Evolutionary conservation across 345 rosid species (phyloP), one percentile per base, ranked within the genome.

Genomic region (Rhodamnia argentea): DNA sequence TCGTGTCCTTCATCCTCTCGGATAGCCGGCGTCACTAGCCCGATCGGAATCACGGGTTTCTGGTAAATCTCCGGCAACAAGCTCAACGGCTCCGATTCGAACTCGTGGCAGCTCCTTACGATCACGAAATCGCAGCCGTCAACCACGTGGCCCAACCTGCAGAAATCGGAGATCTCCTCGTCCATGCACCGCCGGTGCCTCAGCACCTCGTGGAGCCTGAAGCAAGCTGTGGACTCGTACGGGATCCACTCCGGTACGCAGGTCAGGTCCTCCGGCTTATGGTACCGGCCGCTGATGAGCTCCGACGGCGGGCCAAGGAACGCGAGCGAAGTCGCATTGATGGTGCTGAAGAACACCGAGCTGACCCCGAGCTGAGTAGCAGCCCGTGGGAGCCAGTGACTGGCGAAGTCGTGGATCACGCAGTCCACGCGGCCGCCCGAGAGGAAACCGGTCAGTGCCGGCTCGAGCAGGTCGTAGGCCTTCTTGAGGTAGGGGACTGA

Each of bases 381-480:
- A 7, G 87, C 51, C 1, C 86, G 64, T 7, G 93, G 92, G 11
- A 92, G 84, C 92, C 93, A 92, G 82, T 91, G 85, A 54, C 92
- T 37, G 14, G 88, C 84, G 53, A 90, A 89, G 86, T 91, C 91
- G 9, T 76, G 89, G 10, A 92, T 55, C 50, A 91, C 18, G 91
- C 92, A 92, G 18, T 91, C 29, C 3, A 76, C 90, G 8, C 82
- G 82, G 0, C 83, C 26, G 15, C 86, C 54, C 40, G 84, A 83
- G 3, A 92, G 91, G 70, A 91, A 87, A 11, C 40, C 29, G 11
- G 88, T 81, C 62, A 90, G 40, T 27, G 91, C 88, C 0, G 52
- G 27, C 40, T 86, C 26, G 52, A 92, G 85, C 16, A 62, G 75
- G 62, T 92, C 93, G 85, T 75, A 90, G n/a, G 91, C 93, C 20